A percentile compares a stretch with the other conserved stretches of the same genome.
Evolutionary conservation across 1,284 basidiomycete species (phyloP).

Genomic region (Irpex sp.): DNA sequence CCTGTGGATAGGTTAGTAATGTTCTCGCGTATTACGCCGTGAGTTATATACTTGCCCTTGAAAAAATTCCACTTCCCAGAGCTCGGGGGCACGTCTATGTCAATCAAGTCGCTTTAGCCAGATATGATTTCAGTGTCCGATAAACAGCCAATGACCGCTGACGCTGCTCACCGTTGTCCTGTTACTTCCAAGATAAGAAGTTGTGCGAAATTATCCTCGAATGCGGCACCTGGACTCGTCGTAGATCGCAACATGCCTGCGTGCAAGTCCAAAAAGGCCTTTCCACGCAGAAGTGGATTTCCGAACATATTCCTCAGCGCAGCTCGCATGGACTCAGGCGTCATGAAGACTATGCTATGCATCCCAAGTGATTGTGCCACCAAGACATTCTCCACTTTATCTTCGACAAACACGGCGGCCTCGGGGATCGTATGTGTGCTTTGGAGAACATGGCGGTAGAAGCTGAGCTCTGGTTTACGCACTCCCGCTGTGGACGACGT

Average conservation of each 20-base stretch:
- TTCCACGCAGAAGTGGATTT: background rate
- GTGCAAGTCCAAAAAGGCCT: constrained; percentile 22
- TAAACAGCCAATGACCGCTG: background rate
- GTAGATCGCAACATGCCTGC: constrained; percentile 30
- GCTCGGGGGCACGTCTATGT: constrained; percentile 35
- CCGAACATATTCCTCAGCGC: constrained; percentile 29
- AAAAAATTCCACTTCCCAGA: constrained; percentile 52
- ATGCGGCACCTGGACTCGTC: constrained; percentile 36
- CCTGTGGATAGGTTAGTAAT: background rate
- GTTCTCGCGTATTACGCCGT: background rate
- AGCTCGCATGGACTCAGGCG: constrained; percentile 34
- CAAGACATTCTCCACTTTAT: constrained; percentile 55
- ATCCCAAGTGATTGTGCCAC: constrained; percentile 56
- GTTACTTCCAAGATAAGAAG: constrained; percentile 54
- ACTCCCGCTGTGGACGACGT: constrained; percentile 42
- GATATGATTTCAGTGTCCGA: background rate
- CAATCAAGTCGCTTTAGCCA: constrained; percentile 33
- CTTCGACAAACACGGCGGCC: constrained; percentile 51
- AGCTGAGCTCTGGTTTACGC: constrained; percentile 53
- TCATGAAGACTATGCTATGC: constrained; percentile 48
- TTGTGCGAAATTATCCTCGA: constrained; percentile 54
- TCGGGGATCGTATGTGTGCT: constrained; percentile 40
- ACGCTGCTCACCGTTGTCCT: constrained; percentile 35
- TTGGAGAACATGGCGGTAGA: constrained; percentile 46
- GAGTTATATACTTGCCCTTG: constrained; percentile 29